A percentile compares a stretch with the other conserved stretches of the same genome.
Evolutionary conservation across 345 rosid species (phyloP).

Genomic region (Balakata baccata): DNA sequence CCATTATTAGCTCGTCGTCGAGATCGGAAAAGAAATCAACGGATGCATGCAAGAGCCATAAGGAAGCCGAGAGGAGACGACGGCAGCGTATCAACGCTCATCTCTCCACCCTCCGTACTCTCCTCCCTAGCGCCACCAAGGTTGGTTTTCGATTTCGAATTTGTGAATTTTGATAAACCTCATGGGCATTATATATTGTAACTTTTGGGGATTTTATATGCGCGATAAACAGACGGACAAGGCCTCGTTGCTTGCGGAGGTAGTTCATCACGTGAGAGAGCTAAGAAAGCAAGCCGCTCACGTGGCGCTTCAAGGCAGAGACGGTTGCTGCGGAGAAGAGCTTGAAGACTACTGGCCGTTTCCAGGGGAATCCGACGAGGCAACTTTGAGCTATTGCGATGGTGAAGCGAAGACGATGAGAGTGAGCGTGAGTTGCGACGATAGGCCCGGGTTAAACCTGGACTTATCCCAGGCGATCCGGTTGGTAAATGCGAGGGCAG

Average conservation of each 20-base stretch:
- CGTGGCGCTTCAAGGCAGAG: slow-evolving; percentile 13
- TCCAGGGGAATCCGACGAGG: slow-evolving; percentile 48
- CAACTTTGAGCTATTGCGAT: slow-evolving; percentile 25
- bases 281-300: slow-evolving; percentile 46
- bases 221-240: slow-evolving; percentile 53
- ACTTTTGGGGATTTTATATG: neutral
- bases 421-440: slow-evolving; percentile 51
- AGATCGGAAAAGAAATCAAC: slow-evolving; percentile 21
- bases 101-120: slow-evolving; percentile 57
- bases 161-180: slow-evolving; percentile 13
- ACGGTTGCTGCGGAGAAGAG: slow-evolving; percentile 16
- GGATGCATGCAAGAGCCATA: slow-evolving; percentile 46
- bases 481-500: slow-evolving; percentile 37
- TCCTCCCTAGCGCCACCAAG: slow-evolving; percentile 50
- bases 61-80: slow-evolving; percentile 58
- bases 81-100: slow-evolving; percentile 60
- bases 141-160: slow-evolving; percentile 11
- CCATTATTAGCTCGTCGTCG: slow-evolving; percentile 22
- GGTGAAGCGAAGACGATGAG: slow-evolving; percentile 22
- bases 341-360: slow-evolving; percentile 23
- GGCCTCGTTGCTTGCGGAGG: slow-evolving; percentile 82
- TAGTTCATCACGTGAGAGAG: slow-evolving; percentile 63
- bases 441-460: slow-evolving; percentile 46
- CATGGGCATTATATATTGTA: neutral
- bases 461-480: slow-evolving; percentile 38